phyloP scores from a whole-genome alignment of 495 filamentous ascomycete species.

The Talaromyces ruber region DNA sequence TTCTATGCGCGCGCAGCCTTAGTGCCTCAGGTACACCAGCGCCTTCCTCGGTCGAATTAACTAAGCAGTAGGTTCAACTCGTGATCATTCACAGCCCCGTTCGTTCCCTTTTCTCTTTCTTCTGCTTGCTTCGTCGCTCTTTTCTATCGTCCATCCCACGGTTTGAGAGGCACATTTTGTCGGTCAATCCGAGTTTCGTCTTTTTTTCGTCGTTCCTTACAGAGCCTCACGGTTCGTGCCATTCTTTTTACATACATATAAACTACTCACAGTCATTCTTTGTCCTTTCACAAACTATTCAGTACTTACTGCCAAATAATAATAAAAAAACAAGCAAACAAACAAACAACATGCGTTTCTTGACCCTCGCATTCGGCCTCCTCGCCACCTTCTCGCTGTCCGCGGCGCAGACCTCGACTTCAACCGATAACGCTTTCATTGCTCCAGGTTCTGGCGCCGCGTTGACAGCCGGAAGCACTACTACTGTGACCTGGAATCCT shows the following conservation, averaged over 20 bases:
- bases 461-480: slow-evolving; percentile 41
- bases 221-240: background rate
- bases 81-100: background rate
- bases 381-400: slow-evolving; percentile 28
- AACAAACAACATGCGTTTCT: slow-evolving; percentile 34
- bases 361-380: slow-evolving; percentile 28
- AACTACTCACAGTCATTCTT: background rate
- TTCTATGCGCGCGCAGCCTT: background rate
- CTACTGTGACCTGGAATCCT: slow-evolving; percentile 47
- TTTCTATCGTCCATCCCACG: background rate
- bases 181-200: background rate
- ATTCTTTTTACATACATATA: slow-evolving; percentile 2
- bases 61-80: no score
- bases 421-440: slow-evolving; percentile 45
- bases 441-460: slow-evolving; percentile 33
- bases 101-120: background rate
- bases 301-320: no score
- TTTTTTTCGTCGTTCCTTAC: background rate
- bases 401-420: slow-evolving; percentile 11
- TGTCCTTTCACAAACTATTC: slow-evolving; percentile 7
- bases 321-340: background rate
- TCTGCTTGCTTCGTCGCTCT: background rate
- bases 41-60: background rate
- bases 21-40: background rate
- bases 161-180: background rate